These are phyloP conservation scores for Nicotiana noctiflora DNA, from an alignment of 257 asterid species.

Conservation along the genomic window DNA sequence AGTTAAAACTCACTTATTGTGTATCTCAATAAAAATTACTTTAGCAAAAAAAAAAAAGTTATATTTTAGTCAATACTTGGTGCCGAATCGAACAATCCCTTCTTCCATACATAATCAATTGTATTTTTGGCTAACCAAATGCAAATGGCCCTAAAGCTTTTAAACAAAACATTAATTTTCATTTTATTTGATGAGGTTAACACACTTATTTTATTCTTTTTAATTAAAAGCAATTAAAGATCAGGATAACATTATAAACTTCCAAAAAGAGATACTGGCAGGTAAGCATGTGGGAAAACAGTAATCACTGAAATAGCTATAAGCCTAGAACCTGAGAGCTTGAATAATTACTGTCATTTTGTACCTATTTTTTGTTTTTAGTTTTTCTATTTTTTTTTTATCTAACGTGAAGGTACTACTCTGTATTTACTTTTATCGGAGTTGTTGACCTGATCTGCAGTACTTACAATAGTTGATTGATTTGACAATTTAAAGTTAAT, in stretches of 20 bases:
- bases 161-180: no score
- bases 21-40: no score
- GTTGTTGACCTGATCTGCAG: neutral
- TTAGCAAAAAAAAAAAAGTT: no score
- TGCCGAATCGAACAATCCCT: no score
- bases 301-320: conserved; percentile 8
- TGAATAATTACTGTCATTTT: neutral
- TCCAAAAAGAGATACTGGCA: neutral
- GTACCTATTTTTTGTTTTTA: neutral
- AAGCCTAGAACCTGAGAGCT: neutral
- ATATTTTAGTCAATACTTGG: no score
- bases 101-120: neutral
- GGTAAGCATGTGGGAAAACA: conserved; percentile 1
- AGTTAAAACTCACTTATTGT: no score
- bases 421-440: neutral
- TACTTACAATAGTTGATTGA: neutral
- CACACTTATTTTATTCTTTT: no score
- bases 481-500: neutral
- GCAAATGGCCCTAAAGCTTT: neutral
- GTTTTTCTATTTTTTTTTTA: neutral
- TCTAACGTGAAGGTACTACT: neutral
- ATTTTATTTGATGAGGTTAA: no score
- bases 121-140: neutral
- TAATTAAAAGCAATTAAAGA: neutral
- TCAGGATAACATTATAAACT: neutral